Base-by-base conservation (phyloP, 257 asterid genomes). In the Rauvolfia tetraphylla region DNA sequence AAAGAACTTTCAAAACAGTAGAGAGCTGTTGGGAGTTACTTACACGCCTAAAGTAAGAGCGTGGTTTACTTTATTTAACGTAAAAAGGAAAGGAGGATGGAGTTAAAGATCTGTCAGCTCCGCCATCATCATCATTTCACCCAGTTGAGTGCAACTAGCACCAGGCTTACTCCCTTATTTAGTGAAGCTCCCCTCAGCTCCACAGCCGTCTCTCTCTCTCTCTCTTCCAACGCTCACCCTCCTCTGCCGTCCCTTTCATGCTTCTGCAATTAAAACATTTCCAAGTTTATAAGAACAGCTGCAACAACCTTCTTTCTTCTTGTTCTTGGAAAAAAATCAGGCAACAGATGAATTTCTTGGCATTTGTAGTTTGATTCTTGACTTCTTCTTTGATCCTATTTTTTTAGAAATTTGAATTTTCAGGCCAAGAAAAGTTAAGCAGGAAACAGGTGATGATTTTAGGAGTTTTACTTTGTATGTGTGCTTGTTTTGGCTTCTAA, bases 231-330 rank as follows among this genome's bases (percentile, higher is more conserved):
- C 81, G 25, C 74, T 75, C 81, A 42, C 81, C 68, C 72, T 59
- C 78, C 49, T 81, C 54, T 14, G 46, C 9, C 78, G 31, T 29
- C 63, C 80, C n/a, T 86, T 87, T 82, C 95, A 83, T 88, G 95
- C 91, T 86, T 84, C 81, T 74, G 83, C 89, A 84, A 83, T 90
- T 77, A 92, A 86, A 89, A 87, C 89, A 84, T 59, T 86, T 53
- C 83, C 84, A 58, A 46, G 59, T 81, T 85, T 38, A 27, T 76
- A 58, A 79, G 71, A 22, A 75, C 84, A 81, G 68, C 87, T 66
- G 48, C 86, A 73, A 73, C 73, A 34, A 78, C 73, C 82, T 81
- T 70, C 78, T 82, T 75, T 67, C 79, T 71, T 74, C 74, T 73
- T 79, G 56, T 71, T 57, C 74, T 73, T 41, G 78, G 44, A 53